Percentiles rank a stretch among this genome's conserved stretches.
Conservation (phyloP, 1,284 basidiomycete genomes). For the Bjerkandera adusta region DNA sequence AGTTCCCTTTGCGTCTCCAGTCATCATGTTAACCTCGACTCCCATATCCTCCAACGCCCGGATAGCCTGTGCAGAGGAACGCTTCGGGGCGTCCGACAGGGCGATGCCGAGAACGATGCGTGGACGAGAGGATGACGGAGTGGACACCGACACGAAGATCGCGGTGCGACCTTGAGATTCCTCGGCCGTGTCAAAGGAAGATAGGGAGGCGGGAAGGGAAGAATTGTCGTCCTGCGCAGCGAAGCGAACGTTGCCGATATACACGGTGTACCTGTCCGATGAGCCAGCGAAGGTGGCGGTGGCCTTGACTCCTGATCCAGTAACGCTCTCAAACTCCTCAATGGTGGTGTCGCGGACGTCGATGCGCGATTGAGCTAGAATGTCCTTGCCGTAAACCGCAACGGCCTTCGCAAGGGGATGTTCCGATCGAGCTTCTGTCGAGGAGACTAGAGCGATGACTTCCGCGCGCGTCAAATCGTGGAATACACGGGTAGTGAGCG, state of each 20-base stretch:
- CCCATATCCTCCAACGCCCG: constrained; percentile 81
- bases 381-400: constrained; percentile 75
- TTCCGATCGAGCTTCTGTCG: constrained; percentile 89
- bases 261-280: constrained; percentile 48
- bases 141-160: constrained; percentile 74
- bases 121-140: constrained; percentile 28
- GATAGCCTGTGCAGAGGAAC: constrained; percentile 80
- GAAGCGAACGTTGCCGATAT: constrained; percentile 77
- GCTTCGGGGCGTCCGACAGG: constrained; percentile 82
- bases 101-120: constrained; percentile 51
- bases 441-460: constrained; percentile 79
- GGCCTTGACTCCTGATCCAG: constrained; percentile 88
- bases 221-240: constrained; percentile 50
- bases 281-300: constrained; percentile 44
- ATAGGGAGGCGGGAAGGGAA: constrained; percentile 56
- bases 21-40: constrained; percentile 88
- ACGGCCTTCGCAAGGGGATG: constrained; percentile 96
- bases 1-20: constrained; percentile 83
- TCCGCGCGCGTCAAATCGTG: constrained; percentile 65
- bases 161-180: constrained; percentile 76
- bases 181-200: constrained; percentile 66
- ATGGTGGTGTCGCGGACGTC: constrained; percentile 39
- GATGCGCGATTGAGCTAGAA: constrained; percentile 46
- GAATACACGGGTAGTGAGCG: constrained; percentile 50
- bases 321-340: constrained; percentile 80